Base-by-base conservation (phyloP, 805 yeast species). In the Candida maesae region DNA sequence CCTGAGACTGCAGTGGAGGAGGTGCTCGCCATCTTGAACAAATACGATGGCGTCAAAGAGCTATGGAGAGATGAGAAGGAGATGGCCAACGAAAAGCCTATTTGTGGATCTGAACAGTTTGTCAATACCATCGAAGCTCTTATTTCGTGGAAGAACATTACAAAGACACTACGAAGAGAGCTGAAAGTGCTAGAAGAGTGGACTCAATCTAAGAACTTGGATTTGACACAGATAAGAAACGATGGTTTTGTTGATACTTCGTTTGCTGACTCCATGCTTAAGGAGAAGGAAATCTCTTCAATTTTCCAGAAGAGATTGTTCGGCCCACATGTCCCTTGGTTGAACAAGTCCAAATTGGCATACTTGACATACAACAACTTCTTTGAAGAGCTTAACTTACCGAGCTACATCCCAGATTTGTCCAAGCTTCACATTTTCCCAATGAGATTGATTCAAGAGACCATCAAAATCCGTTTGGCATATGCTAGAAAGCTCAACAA, bases 131-230 rank as follows among this genome's bases (percentile, higher is more conserved):
- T 87, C 3, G 89, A 84, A 42, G 91, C 95, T 1, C 67, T 91
- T 41, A 79, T 76, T 28, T 83, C 96, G 0, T 91, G 97, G 96
- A 70, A 76, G 20, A 78, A 88, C 7, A 79, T 87, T 28, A 78
- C 89, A 0, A 75, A 73, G 33, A 84, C 88, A 1, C 77, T 90
- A 16, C 71, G 74, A 34, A 63, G 78, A 26, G 89, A 83, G 53
- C 66, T 81, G 2, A 64, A 70, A 13, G 72, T 81, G 5, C 64
- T 93, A 46, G 73, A 75, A 46, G 61, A 71, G 32, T 89, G 96
- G 96, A 86, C 89, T 5, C 95, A 95, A 4, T 84, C 84, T 59
- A 83, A 78, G 37, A 88, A 81, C 25, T 63, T 84, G 20, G 93
- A 88, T 55, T 77, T 88, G 8, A 66, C 74, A 0, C 56, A 59